Evolutionary conservation across 1,284 basidiomycete species (phyloP), one percentile per base, ranked within the genome.

Genomic region (Hypsizygus ulmarius): DNA sequence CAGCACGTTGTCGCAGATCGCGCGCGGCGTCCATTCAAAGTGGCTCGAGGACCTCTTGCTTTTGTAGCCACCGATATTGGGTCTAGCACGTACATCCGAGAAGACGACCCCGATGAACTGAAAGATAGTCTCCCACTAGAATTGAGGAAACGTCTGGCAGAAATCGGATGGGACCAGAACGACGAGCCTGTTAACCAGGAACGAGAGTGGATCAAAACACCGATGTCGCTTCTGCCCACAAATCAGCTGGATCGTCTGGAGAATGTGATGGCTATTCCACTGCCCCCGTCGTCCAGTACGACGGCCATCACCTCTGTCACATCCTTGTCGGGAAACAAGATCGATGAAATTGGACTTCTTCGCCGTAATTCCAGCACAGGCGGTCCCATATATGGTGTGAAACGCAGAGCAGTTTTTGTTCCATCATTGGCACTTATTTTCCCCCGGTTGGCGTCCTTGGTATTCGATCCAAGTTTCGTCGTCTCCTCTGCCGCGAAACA

Each of bases 31-130:
- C 81, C 82, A 0, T 88, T 89, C 68, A 85, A 80, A 57, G 62
- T 81, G n/a, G 74, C 80, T 10, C 74, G 83, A 19, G 77, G 74
- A 9, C 82, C 82, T 1, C 71, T 87, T 9, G 66, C 79, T 2
- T 89, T 87, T 56, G 75, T 87, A 8, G 76, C 84, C 0, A 85
- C 84, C 0, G 84, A 87, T 56, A 81, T 87, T 42, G 86, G 86
- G 1, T 78, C 79, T 1, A 77, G 65, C 51, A 61, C 69, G 2
- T 85, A 77, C 52, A 69, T 83, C 4, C 70, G 70, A 12, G 74
- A 77, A 39, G 79, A 84, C 48, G 77, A 79, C 46, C 58, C 65
- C 0, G 73, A 76, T 27, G 77, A 80, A 41, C 59, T 65, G 45
- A 73, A 75, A 49, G 73, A 77, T 48, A 73, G 69, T 21, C 67